Conservation (phyloP, 176 grass and related monocot genomes). For the Cocos nucifera region DNA sequence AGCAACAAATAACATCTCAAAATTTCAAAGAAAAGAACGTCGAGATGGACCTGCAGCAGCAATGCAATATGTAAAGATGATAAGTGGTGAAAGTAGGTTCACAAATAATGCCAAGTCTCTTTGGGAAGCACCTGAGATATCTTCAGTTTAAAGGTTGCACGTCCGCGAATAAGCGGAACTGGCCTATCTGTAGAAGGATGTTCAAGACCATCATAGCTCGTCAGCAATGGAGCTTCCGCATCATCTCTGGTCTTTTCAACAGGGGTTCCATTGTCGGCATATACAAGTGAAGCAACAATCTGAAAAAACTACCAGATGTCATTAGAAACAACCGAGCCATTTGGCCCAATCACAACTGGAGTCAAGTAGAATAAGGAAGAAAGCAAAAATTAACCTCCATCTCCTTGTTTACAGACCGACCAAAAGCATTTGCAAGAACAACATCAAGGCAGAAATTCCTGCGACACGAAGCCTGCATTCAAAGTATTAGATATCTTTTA, state of each 20-base stretch:
- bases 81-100: no score
- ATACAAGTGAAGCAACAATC: slow-evolving; percentile 77
- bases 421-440: slow-evolving; percentile 54
- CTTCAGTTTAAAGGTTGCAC: slow-evolving; percentile 80
- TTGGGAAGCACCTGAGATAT: slow-evolving; percentile 66
- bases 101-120: slow-evolving; percentile 1
- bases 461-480: slow-evolving; percentile 74
- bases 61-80: no score
- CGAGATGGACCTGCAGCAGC: no score
- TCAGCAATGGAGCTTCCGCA: slow-evolving; percentile 73
- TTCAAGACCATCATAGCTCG: slow-evolving; percentile 80
- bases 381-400: slow-evolving; percentile 45
- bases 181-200: slow-evolving; percentile 65
- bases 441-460: slow-evolving; percentile 87
- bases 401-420: slow-evolving; percentile 56
- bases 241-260: slow-evolving; percentile 89
- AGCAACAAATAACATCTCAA: slow-evolving; percentile 12
- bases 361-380: slow-evolving; percentile 6
- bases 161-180: slow-evolving; percentile 59
- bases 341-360: neutral
- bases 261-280: slow-evolving; percentile 65
- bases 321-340: slow-evolving; percentile 3
- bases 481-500: no score
- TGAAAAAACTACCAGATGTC: slow-evolving; percentile 28
- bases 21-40: no score